phyloP scores from a whole-genome alignment of 176 grass and related monocot genomes.

The bread wheat (Triticum aestivum) region IWGSC_CS_RefSeq_v2.1 NC_057806.1:70462593-70463092 shows the following conservation, averaged over 20 bases:
- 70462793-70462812: background rate
- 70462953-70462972: conserved; percentile 82
- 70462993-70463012: background rate
- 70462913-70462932: conserved; percentile 95
- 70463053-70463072: no score
- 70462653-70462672: background rate
- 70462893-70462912: conserved; percentile 94
- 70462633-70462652: background rate
- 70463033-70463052: no score
- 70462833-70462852: conserved; percentile 75
- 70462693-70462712: conserved; percentile 70
- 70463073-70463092: conserved; percentile 55
- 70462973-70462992: conserved; percentile 60
- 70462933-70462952: conserved; percentile 83
- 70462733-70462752: background rate
- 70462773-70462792: background rate
- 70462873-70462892: conserved; percentile 75
- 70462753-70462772: background rate
- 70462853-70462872: conserved; percentile 79
- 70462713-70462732: conserved; percentile 59
- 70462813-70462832: conserved; percentile 46
- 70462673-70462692: conserved; percentile 62
- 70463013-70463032: background rate
- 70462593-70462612: background rate
- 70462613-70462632: background rate